Percentiles rank a stretch among this genome's conserved stretches.
Evolutionary conservation across 306 rosid species (phyloP).

Genomic region (Arachis hypogaea): DNA sequence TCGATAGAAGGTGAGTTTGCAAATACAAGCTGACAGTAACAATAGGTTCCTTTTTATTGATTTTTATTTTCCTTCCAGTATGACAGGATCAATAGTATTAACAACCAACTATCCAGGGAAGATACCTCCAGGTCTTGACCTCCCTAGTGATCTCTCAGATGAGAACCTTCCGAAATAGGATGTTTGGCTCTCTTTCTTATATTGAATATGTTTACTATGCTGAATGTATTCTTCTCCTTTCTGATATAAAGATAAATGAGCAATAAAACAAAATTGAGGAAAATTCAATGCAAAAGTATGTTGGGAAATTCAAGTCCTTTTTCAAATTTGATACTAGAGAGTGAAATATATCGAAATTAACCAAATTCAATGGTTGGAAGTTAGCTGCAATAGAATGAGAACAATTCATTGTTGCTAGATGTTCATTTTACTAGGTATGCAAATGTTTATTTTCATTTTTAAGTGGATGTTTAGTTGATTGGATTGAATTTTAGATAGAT

Average conservation of each 20-base stretch:
- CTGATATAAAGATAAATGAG: not conserved
- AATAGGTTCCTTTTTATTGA: constrained; percentile 22
- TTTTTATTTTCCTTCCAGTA: constrained; percentile 49
- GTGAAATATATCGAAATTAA: too few species aligned
- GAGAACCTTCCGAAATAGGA: constrained; percentile 43
- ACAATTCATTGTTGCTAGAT: too few species aligned
- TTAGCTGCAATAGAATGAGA: too few species aligned
- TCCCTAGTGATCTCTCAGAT: constrained; percentile 52
- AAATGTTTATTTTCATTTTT: too few species aligned
- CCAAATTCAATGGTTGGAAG: too few species aligned
- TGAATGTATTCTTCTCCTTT: not conserved
- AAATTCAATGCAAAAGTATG: not conserved
- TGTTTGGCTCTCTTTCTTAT: constrained; percentile 24
- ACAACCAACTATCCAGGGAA: constrained; percentile 70
- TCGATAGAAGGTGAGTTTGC: constrained; percentile 48
- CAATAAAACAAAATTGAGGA: not conserved
- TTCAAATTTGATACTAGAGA: not conserved
- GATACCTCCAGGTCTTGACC: constrained; percentile 62
- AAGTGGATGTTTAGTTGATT: too few species aligned
- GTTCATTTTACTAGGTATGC: too few species aligned
- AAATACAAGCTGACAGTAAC: not conserved
- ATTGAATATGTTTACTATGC: constrained; percentile 20
- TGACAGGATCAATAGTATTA: constrained; percentile 59
- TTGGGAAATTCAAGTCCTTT: not conserved
- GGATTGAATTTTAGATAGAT: too few species aligned